Base-by-base conservation (phyloP, 495 filamentous ascomycete species). In the Trichoderma virens region DNA sequence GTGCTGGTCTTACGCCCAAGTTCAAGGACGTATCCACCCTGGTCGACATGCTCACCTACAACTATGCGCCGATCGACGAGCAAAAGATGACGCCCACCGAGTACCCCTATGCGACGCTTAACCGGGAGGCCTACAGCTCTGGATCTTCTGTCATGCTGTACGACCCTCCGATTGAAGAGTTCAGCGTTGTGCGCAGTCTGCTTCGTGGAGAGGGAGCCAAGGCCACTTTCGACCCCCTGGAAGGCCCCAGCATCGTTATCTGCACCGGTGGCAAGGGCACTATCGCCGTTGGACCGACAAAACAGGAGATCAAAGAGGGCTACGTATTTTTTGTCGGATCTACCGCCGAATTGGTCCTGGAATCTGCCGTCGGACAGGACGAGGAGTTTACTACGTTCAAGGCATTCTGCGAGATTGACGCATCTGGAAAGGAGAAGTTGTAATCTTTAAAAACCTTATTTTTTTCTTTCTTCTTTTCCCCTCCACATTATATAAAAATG, bases 111-210 rank as follows among this genome's bases (percentile, higher is more conserved):
- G 89, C 81, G 9, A 87, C 88, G 4, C 80, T 96, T 31, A 94
- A 95, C 70, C 84, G 84, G 5, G 70, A 83, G 0, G 92, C 90
- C 0, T 96, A 95, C 75, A 85, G 85, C 31, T 89, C 88, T 13
- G 86, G 77, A 4, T 93, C 89, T 5, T 78, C 81, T 7, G 81
- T 82, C 9, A 75, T 84, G 9, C 82, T 97, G 27, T 98, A 98
- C 70, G 90, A 98, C 65, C 94, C 94, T 5, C 95, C 95, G 0
- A 98, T 98, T 65, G 92, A 97, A 39, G 95, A 98, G 74, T 98
- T 98, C 76, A 88, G 86, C 63, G 95, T 98, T 23, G 85, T 97
- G 35, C 88, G 89, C 73, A 88, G 91, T 8, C 84, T 88, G 20
- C 78, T 98, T 38, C 85, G 85, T 59, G 82, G 82, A 25, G 78